These are phyloP conservation scores for Pseudogymnoascus sp. DNA, from an alignment of 2,329 filamentous ascomycete genomes.

Conservation along the genomic window DNA sequence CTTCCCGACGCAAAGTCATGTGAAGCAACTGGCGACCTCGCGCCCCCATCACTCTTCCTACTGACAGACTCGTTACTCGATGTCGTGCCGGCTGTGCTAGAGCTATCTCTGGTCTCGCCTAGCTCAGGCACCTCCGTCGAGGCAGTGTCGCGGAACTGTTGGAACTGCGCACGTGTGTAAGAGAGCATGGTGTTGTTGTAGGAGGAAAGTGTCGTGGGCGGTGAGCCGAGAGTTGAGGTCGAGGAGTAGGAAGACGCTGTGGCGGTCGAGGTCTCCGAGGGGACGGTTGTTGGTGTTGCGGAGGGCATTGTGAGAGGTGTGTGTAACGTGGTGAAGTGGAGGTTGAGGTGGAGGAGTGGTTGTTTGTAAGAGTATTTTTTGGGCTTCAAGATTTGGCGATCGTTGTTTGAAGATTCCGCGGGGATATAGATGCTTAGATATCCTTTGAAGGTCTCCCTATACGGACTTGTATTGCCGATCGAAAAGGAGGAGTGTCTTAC, in stretches of 20 bases:
- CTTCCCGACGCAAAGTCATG: neutral
- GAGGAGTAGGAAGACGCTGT: neutral
- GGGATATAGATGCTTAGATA: neutral
- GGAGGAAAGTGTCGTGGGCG: neutral
- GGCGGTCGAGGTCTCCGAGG: neutral
- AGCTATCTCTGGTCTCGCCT: neutral
- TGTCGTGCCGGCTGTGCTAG: neutral
- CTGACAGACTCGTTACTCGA: neutral
- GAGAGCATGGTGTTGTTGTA: constrained; percentile 1
- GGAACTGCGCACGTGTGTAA: neutral
- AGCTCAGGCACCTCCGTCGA: neutral
- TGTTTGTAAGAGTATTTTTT: neutral
- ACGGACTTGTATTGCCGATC: neutral
- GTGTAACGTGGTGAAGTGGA: neutral
- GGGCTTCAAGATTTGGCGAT: neutral
- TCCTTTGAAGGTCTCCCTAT: neutral
- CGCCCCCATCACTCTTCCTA: neutral
- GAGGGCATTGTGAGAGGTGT: neutral
- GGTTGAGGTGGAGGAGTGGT: neutral
- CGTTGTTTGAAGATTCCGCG: neutral
- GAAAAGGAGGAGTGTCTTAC: neutral
- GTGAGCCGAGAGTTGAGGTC: neutral
- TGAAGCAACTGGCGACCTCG: neutral
- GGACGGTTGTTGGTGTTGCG: neutral
- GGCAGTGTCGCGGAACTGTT: neutral